phyloP scores from a whole-genome alignment of 371 early-diverging fungal genomes.

The Umbelopsis sp. region DNA sequence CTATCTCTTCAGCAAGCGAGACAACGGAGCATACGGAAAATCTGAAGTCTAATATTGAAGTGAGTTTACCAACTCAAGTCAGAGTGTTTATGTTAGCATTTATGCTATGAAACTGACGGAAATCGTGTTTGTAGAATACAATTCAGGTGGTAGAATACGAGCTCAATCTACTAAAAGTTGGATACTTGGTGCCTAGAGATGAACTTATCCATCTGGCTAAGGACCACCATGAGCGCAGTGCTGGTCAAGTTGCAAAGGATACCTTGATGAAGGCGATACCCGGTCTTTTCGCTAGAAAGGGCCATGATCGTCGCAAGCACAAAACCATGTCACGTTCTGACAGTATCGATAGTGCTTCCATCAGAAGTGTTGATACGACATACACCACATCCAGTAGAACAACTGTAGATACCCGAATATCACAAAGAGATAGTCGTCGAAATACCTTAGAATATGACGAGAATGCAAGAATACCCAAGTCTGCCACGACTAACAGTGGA shows the following conservation, averaged over 20 bases:
- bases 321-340: neutral
- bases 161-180: neutral
- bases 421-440: neutral
- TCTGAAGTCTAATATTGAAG: constrained; percentile 4
- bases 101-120: neutral
- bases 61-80: neutral
- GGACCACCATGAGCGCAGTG: neutral
- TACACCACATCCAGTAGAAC: neutral
- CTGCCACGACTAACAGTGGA: neutral
- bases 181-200: neutral
- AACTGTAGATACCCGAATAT: neutral
- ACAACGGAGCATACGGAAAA: neutral
- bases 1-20: neutral
- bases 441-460: neutral
- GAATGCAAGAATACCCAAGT: neutral
- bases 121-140: neutral
- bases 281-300: neutral
- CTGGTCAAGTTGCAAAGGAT: constrained; percentile 10
- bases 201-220: neutral
- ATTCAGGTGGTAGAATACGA: constrained; percentile 3
- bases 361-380: neutral
- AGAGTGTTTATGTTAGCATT: neutral
- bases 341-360: constrained; percentile 6
- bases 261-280: neutral
- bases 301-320: neutral